A percentile compares a stretch with the other conserved stretches of the same genome.
These are phyloP conservation scores for Amylocarpus encephaloides DNA, from an alignment of 2,329 filamentous ascomycete species.

Conservation along the genomic window DNA sequence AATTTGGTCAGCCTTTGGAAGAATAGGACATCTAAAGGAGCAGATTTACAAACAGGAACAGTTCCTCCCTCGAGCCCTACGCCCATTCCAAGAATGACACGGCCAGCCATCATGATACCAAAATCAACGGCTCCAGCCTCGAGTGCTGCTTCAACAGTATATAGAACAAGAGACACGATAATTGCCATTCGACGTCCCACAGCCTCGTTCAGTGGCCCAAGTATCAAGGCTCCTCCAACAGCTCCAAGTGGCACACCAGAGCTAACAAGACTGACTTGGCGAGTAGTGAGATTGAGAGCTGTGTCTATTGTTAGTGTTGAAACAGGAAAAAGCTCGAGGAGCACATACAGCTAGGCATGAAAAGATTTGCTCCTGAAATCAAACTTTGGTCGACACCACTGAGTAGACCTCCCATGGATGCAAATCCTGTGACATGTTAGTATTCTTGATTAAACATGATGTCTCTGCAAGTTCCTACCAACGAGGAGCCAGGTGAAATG, in stretches of 20 bases:
- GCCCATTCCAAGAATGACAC: constrained; percentile 63
- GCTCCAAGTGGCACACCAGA: constrained; percentile 67
- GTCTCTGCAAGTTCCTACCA: constrained; percentile 9
- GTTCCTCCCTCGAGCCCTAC: constrained; percentile 70
- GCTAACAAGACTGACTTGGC: constrained; percentile 60
- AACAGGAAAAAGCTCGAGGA: not conserved
- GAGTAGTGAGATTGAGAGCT: constrained; percentile 48
- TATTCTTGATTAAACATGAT: not conserved
- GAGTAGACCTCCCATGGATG: constrained; percentile 68
- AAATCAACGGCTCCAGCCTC: constrained; percentile 63
- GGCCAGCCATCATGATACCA: constrained; percentile 63
- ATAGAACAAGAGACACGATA: constrained; percentile 61
- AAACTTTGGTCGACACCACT: constrained; percentile 68
- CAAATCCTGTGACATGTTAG: constrained; percentile 43
- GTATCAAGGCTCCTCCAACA: constrained; percentile 60
- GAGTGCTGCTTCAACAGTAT: constrained; percentile 63
- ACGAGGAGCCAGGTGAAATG: constrained; percentile 48
- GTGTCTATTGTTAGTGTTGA: constrained; percentile 1
- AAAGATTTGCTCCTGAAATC: constrained; percentile 65
- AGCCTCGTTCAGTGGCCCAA: constrained; percentile 61
- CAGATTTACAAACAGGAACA: constrained; percentile 51
- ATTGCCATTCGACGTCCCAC: constrained; percentile 63
- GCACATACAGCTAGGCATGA: constrained; percentile 42
- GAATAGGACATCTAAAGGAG: not conserved
- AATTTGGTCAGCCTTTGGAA: not conserved